phyloP scores from a whole-genome alignment of 2,329 filamentous ascomycete genomes.

The Hortaea werneckii region DNA sequence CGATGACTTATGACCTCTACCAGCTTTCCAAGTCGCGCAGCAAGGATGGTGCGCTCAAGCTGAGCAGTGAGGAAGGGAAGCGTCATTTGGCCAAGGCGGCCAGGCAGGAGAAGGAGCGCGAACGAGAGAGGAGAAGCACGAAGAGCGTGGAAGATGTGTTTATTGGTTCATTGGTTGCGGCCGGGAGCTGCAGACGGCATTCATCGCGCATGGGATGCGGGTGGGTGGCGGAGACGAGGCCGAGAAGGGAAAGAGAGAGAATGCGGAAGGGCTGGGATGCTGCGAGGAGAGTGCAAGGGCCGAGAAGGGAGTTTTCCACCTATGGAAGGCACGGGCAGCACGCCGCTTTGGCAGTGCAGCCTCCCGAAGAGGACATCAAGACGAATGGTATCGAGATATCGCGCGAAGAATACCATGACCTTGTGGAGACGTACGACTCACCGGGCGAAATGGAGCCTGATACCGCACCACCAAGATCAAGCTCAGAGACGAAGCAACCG shows the following conservation, averaged over 20 bases:
- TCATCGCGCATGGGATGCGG: background rate
- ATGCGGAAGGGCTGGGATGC: conserved; percentile 5
- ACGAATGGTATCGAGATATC: too few relatives aligned
- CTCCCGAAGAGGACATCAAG: too few relatives aligned
- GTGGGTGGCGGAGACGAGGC: conserved; percentile 4
- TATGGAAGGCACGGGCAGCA: background rate
- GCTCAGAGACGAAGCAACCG: background rate
- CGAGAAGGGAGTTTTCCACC: background rate
- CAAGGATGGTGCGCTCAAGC: conserved; percentile 9
- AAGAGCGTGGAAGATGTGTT: conserved; percentile 44
- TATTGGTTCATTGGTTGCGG: conserved; percentile 43
- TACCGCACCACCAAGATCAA: too few relatives aligned
- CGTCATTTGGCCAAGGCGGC: conserved; percentile 1
- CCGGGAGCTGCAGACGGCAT: conserved; percentile 42
- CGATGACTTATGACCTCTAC: conserved; percentile 25
- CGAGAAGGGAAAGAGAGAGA: too few relatives aligned
- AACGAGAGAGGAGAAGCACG: conserved; percentile 32
- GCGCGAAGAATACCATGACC: conserved; percentile 37
- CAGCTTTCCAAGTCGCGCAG: conserved; percentile 6
- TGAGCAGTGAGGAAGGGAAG: conserved; percentile 5
- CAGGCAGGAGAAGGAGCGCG: conserved; percentile 4
- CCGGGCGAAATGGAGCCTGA: conserved; percentile 8
- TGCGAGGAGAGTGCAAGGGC: background rate
- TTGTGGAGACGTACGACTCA: conserved; percentile 39
- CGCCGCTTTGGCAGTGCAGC: conserved; percentile 5